phyloP scores from a whole-genome alignment of 305 asterid genomes.

The Salvia sclarea region DNA sequence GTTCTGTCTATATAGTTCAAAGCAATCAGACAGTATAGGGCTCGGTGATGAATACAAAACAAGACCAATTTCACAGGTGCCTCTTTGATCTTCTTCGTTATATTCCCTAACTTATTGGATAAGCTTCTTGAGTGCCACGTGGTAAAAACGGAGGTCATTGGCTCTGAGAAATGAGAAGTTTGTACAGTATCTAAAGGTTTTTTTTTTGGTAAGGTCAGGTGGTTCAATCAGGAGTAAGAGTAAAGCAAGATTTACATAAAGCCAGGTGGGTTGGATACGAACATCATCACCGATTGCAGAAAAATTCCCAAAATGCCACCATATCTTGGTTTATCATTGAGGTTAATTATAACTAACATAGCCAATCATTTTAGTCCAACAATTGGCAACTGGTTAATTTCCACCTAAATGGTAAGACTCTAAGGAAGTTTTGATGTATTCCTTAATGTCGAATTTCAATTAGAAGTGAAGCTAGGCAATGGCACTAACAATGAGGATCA shows the following conservation, averaged over 20 bases:
- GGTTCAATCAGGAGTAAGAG: conserved; percentile 20
- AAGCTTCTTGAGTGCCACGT: neutral
- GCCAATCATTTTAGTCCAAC: too few species aligned
- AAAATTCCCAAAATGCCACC: neutral
- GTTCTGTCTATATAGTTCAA: neutral
- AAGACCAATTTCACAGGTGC: neutral
- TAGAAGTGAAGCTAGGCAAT: neutral
- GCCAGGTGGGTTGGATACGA: neutral
- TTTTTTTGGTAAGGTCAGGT: neutral
- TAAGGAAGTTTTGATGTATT: neutral
- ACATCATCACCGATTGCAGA: neutral
- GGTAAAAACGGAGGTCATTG: too few species aligned
- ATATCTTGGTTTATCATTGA: neutral
- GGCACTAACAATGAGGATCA: neutral
- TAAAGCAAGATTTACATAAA: conserved; percentile 16
- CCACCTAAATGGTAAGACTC: neutral
- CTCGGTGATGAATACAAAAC: neutral
- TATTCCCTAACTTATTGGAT: neutral
- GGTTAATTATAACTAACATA: neutral
- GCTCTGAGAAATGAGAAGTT: too few species aligned
- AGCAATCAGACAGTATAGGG: neutral
- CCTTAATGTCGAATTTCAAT: neutral
- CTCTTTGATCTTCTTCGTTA: neutral
- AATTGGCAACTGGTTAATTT: neutral
- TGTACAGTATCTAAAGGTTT: neutral